Percentiles rank a stretch among this genome's conserved stretches.
These are phyloP conservation scores for Russula lepida DNA, from an alignment of 768 basidiomycete species.

Conservation along the genomic window DNA sequence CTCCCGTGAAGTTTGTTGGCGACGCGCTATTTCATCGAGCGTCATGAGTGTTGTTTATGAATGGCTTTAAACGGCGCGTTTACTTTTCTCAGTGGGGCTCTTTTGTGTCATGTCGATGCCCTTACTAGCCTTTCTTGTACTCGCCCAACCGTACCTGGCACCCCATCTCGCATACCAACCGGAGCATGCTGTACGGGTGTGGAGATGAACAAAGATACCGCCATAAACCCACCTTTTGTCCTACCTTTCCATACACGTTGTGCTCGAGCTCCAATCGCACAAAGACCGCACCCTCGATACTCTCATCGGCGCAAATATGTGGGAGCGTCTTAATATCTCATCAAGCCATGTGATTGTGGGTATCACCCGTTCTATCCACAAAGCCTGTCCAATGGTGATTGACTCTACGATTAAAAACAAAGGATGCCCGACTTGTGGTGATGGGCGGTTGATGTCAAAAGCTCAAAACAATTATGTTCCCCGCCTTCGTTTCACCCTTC, in stretches of 20 bases:
- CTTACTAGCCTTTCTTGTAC: slow-evolving; percentile 3
- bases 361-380: background rate
- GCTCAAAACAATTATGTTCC: no score
- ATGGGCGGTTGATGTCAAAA: no score
- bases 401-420: background rate
- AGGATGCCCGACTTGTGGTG: background rate
- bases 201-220: background rate
- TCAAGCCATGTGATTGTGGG: background rate
- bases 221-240: background rate
- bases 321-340: background rate
- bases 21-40: background rate
- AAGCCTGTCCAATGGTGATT: background rate
- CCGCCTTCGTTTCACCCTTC: no score
- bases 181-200: background rate
- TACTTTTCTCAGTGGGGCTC: background rate
- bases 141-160: background rate
- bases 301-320: background rate
- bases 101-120: background rate
- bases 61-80: background rate
- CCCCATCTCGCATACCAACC: background rate
- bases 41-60: background rate
- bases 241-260: background rate
- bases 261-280: background rate
- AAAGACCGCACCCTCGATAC: background rate
- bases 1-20: background rate